Evolutionary conservation across 805 yeast species (phyloP), one percentile per base, ranked within the genome.

Genomic region (Saccharomycopsis fibuligera): DNA sequence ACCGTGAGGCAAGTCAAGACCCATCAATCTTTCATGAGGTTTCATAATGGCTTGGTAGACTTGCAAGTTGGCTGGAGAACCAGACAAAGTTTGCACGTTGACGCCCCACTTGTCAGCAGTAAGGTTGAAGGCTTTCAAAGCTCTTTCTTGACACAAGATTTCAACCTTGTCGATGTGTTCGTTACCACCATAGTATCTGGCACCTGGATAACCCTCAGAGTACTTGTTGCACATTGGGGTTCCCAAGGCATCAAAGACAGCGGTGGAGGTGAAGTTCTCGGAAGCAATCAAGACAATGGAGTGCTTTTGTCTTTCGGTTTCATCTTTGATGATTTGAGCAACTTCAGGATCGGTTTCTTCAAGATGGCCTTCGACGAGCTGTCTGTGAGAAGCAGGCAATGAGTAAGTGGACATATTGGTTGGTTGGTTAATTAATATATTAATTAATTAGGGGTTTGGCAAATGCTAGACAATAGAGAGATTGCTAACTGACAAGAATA

Each of bases 141-240:
- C 99, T 68, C 99, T 78, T 60, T 81, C 75, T 70, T 89, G 96
- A 71, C 98, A 91, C 51, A 91, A 71, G 12, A 79, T 67, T 73
- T 91, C 99, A 61, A 87, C 88, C 72, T 80, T 76, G 71, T 91
- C 99, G 61, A 91, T 91, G 70, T 80, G 84, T 69, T 91, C 89
- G 65, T 91, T 91, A 67, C 99, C 99, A 68, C 99, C 99, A 66
- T 91, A 91, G 74, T 91, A 91, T 67, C 99, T 81, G 55, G 89
- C 96, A 57, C 96, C 96, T 37, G 99, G 99, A 70, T 91, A 91
- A 56, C 98, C 98, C 70, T 91, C 99, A 9, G 97, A 89, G 72
- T 91, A 91, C 73, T 91, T 91, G 78, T 91, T 91, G 68, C 86
- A 90, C 96, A 91, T 88, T 65, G 87, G 96, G 24, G 96, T 85